Base-by-base conservation (phyloP, 1,139 yeast species). In the Hyphopichia burtonii region DNA sequence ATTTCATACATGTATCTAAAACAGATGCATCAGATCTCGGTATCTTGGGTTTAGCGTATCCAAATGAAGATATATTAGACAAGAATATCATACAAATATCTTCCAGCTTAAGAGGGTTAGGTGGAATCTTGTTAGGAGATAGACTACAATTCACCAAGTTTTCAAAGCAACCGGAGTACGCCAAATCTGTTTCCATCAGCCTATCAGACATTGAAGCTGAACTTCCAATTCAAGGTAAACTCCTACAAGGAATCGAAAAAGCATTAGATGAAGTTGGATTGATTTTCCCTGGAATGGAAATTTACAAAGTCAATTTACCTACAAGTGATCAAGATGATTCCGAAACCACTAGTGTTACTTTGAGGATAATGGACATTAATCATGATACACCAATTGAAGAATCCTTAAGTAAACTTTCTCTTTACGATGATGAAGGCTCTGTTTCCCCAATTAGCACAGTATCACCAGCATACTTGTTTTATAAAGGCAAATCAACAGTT, bases 41-140 rank as follows among this genome's bases (percentile, higher is more conserved):
- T 11, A 74, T 83, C 3, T 51, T 82, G 3, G 74, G 78, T 2
- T 73, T 74, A 2, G 58, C 74, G 2, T 71, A 70, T 33, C 54
- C 66, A 2, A 74, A 73, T 18, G 54, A 51, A 1, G 75, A 67
- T 4, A 61, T 67, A 10, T 55, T 63, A 9, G 83, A 77, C 16
- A 51, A 59, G n/a, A 80, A 83, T 50, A 80, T 84, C 4, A 60
- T 86, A 2, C 70, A 74, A 37, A 50, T 88, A 1, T 75, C 89
- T 2, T 48, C 63, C 1, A 52, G 68, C 4, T 58, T 80, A 36
- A 65, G 94, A 45, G 58, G 66, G 2, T 65, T 83, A 17, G 76
- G 79, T 1, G 86, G 84, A 9, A 55, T 86, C 4, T 58, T 86
- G 7, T 66, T 86, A 10, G 97, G 97, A 23, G 96, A 89, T 52